phyloP scores from a whole-genome alignment of 768 basidiomycete species.

The Serpula lacrymans region DNA sequence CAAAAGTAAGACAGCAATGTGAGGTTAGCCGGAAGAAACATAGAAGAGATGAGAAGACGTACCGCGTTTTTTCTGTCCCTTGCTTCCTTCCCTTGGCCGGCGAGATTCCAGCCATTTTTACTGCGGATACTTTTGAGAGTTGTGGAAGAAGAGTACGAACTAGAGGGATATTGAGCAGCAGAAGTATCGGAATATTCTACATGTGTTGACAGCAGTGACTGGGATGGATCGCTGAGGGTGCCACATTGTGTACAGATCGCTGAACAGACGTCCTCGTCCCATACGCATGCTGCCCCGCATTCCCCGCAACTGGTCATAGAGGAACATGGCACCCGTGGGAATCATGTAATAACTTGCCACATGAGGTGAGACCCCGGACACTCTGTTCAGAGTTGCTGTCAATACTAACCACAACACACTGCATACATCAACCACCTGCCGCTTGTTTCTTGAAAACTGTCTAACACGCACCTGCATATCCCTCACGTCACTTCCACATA shows the following conservation, averaged over 20 bases:
- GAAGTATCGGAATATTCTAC: slow-evolving; percentile 34
- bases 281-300: slow-evolving; percentile 50
- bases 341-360: slow-evolving; percentile 5
- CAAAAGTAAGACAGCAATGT: slow-evolving; percentile 12
- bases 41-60: slow-evolving; percentile 21
- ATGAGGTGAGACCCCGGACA: slow-evolving; percentile 20
- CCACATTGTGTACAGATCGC: slow-evolving; percentile 70
- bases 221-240: slow-evolving; percentile 61
- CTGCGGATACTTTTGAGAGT: slow-evolving; percentile 49
- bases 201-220: slow-evolving; percentile 55
- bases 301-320: slow-evolving; percentile 42
- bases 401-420: background rate
- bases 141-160: slow-evolving; percentile 16
- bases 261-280: slow-evolving; percentile 57
- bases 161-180: slow-evolving; percentile 26
- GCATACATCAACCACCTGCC: slow-evolving; percentile 2
- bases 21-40: slow-evolving; percentile 9
- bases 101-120: slow-evolving; percentile 54
- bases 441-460: background rate
- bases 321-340: slow-evolving; percentile 7
- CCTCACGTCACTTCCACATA: no score
- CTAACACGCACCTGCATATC: no score
- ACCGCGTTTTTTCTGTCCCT: slow-evolving; percentile 65
- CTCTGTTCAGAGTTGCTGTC: slow-evolving; percentile 16
- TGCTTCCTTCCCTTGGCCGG: slow-evolving; percentile 64